Evolutionary conservation across 1,139 yeast genomes (phyloP).

Genomic region (Chernovozyma sophiae-reginae): DNA sequence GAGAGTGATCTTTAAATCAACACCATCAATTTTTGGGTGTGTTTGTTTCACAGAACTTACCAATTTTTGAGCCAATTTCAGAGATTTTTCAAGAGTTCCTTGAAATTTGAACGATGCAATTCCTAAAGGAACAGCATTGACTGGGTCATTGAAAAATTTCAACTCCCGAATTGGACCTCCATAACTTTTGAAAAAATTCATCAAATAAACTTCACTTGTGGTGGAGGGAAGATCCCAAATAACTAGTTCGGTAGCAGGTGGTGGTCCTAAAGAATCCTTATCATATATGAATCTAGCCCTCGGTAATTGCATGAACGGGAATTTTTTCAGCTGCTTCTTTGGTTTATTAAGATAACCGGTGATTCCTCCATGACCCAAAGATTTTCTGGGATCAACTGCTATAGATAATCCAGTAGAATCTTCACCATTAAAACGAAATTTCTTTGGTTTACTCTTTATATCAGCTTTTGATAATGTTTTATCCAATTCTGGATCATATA

Average conservation of each 20-base stretch:
- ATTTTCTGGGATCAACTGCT: constrained; percentile 33
- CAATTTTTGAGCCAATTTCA: constrained; percentile 35
- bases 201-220: constrained; percentile 45
- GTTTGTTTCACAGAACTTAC: constrained; percentile 24
- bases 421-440: constrained; percentile 36
- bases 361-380: constrained; percentile 18
- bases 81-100: constrained; percentile 55
- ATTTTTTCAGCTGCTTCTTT: constrained; percentile 38
- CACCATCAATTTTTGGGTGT: constrained; percentile 39
- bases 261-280: constrained; percentile 68
- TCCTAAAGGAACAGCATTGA: constrained; percentile 78
- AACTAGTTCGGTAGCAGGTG: constrained; percentile 68
- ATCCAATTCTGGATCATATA: constrained; percentile 57
- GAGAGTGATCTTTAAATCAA: constrained; percentile 30
- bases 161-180: constrained; percentile 56
- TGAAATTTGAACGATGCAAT: constrained; percentile 62
- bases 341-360: constrained; percentile 37
- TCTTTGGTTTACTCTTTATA: constrained; percentile 32
- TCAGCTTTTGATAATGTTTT: constrained; percentile 26
- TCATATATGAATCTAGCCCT: constrained; percentile 59
- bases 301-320: constrained; percentile 46
- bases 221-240: constrained; percentile 59
- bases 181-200: constrained; percentile 51
- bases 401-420: constrained; percentile 10
- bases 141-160: constrained; percentile 64